These are phyloP conservation scores for Spatholobus suberectus DNA, from an alignment of 306 rosid genomes.

Conservation along the genomic window DNA sequence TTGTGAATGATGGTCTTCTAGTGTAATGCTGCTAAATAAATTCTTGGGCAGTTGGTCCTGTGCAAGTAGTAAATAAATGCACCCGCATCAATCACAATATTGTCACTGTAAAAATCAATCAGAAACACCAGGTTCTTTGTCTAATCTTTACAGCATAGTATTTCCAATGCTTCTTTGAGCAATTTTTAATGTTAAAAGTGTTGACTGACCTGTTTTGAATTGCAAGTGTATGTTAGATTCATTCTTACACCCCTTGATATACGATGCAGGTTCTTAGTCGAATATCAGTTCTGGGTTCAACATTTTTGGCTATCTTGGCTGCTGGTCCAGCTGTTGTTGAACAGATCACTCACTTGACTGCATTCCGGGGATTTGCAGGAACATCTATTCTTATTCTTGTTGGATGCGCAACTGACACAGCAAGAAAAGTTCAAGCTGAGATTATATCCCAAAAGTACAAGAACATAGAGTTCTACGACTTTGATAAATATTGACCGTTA, in stretches of 20 bases:
- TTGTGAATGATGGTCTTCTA: not conserved
- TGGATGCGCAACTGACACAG: conserved; percentile 96
- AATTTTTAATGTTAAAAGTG: not conserved
- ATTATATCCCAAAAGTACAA: conserved; percentile 93
- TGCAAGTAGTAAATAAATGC: not conserved
- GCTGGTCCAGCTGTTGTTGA: conserved; percentile 93
- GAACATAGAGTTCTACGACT: conserved; percentile 89
- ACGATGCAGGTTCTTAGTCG: conserved; percentile 81
- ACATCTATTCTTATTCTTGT: conserved; percentile 97
- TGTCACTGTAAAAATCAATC: not conserved
- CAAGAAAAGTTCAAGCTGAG: conserved; percentile 95
- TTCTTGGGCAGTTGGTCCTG: not conserved
- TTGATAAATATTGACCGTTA: conserved; percentile 64
- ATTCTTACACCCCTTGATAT: conserved; percentile 21
- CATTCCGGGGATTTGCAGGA: conserved; percentile 95
- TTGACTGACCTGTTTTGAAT: conserved; percentile 15
- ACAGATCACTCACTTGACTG: conserved; percentile 88
- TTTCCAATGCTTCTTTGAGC: not conserved
- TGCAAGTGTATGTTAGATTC: not conserved
- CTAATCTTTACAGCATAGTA: not conserved
- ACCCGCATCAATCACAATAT: not conserved
- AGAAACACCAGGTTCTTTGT: not conserved
- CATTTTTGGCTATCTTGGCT: conserved; percentile 86
- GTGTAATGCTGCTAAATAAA: not conserved
- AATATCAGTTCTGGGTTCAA: conserved; percentile 95